Evolutionary conservation across 805 yeast genomes (phyloP), one percentile per base, ranked within the genome.

Genomic region (Candida montana): DNA sequence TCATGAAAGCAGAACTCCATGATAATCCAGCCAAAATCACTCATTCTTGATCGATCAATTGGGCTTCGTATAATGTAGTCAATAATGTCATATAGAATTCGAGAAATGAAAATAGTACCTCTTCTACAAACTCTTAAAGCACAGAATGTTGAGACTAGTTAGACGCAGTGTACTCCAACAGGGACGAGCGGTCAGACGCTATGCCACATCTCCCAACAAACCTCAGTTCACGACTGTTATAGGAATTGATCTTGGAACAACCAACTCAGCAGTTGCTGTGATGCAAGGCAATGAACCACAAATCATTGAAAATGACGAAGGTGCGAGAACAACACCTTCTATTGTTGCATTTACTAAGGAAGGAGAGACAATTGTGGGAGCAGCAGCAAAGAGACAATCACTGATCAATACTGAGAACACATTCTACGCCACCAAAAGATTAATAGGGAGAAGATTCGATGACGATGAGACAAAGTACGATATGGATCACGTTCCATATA

Each of bases 161-260:
- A n/a, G 30, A 3, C 12, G 16, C 13, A 23, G n/a, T 30, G n/a
- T n/a, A 11, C 16, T 26, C 23, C 5, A 18, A 19, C 12, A n/a
- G 11, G 20, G 13, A 4, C 12, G 12, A 11, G 17, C 16, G 7
- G 16, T 29, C 6, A 34, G 42, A n/a, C 24, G 10, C 12, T 7
- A 26, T 5, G 41, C 42, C 2, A 37, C 45, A 6, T 15, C 31
- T 9, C n/a, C 35, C 6, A 19, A 18, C 5, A 37, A 41, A 15
- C 43, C 45, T 7, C 30, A 37, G 28, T 43, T 39, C 17, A 31
- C 47, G 17, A 46, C 49, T 1, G 88, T 83, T 5, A 76, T 83
- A 37, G 95, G 95, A 44, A 84, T 85, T 48, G 95, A 85, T 62
- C 63, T 85, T 42, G 95, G 95, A 21, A 85, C 95, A 18, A 85